Evolutionary conservation across 1,284 basidiomycete species (phyloP).

Genomic region (Golubevia pallescens): DNA sequence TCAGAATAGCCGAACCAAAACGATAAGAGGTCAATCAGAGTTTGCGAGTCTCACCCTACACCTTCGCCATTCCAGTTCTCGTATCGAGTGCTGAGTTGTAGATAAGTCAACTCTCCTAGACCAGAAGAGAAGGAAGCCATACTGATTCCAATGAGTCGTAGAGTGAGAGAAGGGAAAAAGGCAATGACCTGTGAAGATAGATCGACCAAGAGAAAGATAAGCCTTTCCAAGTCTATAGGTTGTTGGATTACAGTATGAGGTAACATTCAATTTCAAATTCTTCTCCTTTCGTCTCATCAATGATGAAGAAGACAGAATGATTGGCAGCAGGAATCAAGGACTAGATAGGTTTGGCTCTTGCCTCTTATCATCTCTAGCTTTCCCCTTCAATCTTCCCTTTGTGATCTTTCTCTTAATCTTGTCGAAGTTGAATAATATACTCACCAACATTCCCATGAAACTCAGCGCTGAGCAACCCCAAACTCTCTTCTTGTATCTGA

Average conservation of each 20-base stretch:
- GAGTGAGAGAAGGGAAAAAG: slow-evolving; percentile 72
- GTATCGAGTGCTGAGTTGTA: slow-evolving; percentile 84
- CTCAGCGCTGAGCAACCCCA: slow-evolving; percentile 65
- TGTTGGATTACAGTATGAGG: too few relatives aligned
- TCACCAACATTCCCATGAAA: slow-evolving; percentile 51
- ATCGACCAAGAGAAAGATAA: background rate
- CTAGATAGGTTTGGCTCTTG: too few relatives aligned
- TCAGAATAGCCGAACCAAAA: background rate
- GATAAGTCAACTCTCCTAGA: slow-evolving; percentile 91
- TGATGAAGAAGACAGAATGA: too few relatives aligned
- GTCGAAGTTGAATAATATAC: slow-evolving; percentile 4
- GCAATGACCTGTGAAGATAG: slow-evolving; percentile 76
- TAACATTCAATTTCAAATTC: too few relatives aligned
- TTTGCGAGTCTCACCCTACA: slow-evolving; percentile 14
- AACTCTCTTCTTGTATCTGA: slow-evolving; percentile 39
- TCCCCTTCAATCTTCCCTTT: too few relatives aligned
- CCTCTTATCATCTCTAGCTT: too few relatives aligned
- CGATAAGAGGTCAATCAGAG: too few relatives aligned
- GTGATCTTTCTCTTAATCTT: too few relatives aligned
- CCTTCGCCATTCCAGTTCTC: slow-evolving; percentile 14
- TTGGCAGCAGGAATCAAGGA: too few relatives aligned
- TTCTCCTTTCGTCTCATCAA: too few relatives aligned
- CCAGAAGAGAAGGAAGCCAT: slow-evolving; percentile 90
- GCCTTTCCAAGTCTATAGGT: too few relatives aligned
- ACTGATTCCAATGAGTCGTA: slow-evolving; percentile 83